Evolutionary conservation across 371 early-diverging fungal genomes (phyloP), one percentile per base, ranked within the genome.

Genomic region (Lichtheimia ramosa): DNA sequence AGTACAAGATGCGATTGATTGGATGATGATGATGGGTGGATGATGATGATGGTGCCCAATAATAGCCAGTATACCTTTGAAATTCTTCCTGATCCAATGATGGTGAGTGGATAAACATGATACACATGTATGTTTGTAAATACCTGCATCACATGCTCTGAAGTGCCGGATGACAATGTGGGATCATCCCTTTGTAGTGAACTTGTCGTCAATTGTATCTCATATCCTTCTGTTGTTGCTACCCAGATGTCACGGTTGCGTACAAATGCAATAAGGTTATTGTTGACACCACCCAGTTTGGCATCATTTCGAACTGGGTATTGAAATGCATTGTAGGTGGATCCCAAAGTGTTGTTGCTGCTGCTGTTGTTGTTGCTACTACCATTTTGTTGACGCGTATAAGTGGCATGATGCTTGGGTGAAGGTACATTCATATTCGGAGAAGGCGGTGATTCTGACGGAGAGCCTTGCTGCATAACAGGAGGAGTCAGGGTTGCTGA

Each of bases 121-220:
- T n/a, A n/a, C 14, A 43, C 43, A 46, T 18, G 5, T 21, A 6
- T 7, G 10, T 24, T 18, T n/a, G 23, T 13, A 24, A 34, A 58
- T 73, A 78, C 81, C 70, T 89, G 90, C 88, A 89, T 89, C 52
- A 91, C 78, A 68, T 87, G 89, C 56, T 91, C 92, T 2, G 85
- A 84, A 25, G 78, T 65, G n/a, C 92, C 92, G 62, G 84, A 83
- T 42, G 73, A 75, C 18, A 85, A 61, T 23, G 67, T 66, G 2
- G 68, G 64, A 21, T 77, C 72, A 5, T 63, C 59, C 25, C 54
- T 58, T 51, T 74, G 74, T 10, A 60, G 60, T 12, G 77, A 70
- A 40, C 83, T 81, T 53, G 81, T 79, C 15, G 91, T 91, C 24
- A 91, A 71, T 50, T 84, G 88, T 10, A 72, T 71, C 54, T 91